Evolutionary conservation across 192 early-diverging fungal genomes (phyloP), one percentile per base, ranked within the genome.

Genomic region (Backusella circina): DNA sequence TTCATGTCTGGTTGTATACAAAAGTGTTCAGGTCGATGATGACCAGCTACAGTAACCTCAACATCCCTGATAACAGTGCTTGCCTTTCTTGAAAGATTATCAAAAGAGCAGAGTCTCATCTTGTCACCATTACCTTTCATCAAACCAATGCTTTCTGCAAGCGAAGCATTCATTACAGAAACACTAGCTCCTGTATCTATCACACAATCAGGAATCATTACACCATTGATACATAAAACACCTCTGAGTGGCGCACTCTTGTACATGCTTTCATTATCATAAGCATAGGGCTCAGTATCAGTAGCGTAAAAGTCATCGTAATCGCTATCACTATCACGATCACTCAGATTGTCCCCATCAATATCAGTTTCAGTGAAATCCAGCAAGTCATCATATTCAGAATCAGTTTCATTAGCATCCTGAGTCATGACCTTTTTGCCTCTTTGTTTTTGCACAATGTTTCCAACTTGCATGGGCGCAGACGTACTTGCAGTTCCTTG

Each of bases 181-280:
- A 71, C 70, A 71, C 70, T 71, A 31, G 70, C 70, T 2, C 70
- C 41, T 23, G 70, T 44, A 35, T 71, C 70, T 35, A 71, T 51
- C 3, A 71, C 33, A 30, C 41, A 44, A 12, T 44, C 41, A 12
- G 41, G 0, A 12, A 44, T 2, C 10, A 1, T 44, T 15, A 15
- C 10, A 2, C 41, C 41, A 44, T 44, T 12, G 15, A 15, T 13
- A 44, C 10, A 44, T 9, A 13, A 15, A 44, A 44, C 41, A 44
- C 41, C 41, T 44, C 41, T 44, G 41, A 44, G 41, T 44, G 41
- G 41, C 3, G 41, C 41, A 1, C 12, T 13, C 0, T 0, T 44
- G 10, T 44, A 15, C 1, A 44, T 1, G 23, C 26, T 12, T 28
- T 64, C 57, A 64, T 7, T 64, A 38, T 37, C 67, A 16, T n/a